Evolutionary conservation across 2,329 filamentous ascomycete species (phyloP).

Genomic region (Trichoderma lentiforme): DNA sequence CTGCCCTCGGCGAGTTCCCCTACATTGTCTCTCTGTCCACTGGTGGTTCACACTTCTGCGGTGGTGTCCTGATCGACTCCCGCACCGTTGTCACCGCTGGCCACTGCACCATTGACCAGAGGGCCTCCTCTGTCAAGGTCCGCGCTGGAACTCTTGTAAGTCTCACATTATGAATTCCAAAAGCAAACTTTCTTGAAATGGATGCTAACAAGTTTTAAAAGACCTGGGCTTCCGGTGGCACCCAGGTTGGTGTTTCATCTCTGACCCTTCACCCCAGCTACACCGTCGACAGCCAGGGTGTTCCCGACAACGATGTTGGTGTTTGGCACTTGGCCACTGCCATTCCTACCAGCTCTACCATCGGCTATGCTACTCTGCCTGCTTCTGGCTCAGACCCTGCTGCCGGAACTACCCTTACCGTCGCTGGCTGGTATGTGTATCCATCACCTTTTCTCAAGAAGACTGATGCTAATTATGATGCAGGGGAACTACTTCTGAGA

Average conservation of each 20-base stretch:
- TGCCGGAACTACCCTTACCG: not conserved
- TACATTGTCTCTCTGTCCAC: not conserved
- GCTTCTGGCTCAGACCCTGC: not conserved
- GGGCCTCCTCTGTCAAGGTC: not conserved
- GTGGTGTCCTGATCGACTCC: not conserved
- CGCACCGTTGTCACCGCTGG: not conserved
- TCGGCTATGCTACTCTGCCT: not conserved
- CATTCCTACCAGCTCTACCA: not conserved
- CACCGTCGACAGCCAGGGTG: not conserved
- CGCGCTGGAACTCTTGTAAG: not conserved
- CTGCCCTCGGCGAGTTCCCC: not conserved
- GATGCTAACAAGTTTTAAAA: not conserved
- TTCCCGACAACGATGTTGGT: not conserved
- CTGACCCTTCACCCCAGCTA: not conserved
- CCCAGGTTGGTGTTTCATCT: not conserved
- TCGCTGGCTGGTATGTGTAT: not conserved
- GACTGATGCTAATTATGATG: not conserved
- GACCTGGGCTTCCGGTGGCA: not conserved
- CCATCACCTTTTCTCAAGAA: not conserved
- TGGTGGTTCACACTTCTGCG: not conserved
- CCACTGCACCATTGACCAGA: not conserved
- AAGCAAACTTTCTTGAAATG: not conserved
- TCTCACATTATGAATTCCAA: not conserved
- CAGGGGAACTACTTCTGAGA: not conserved
- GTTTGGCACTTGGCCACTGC: not conserved